These are phyloP conservation scores for Cystobasidiopsis lactophilus DNA, from an alignment of 768 basidiomycete species.

Conservation along the genomic window DNA sequence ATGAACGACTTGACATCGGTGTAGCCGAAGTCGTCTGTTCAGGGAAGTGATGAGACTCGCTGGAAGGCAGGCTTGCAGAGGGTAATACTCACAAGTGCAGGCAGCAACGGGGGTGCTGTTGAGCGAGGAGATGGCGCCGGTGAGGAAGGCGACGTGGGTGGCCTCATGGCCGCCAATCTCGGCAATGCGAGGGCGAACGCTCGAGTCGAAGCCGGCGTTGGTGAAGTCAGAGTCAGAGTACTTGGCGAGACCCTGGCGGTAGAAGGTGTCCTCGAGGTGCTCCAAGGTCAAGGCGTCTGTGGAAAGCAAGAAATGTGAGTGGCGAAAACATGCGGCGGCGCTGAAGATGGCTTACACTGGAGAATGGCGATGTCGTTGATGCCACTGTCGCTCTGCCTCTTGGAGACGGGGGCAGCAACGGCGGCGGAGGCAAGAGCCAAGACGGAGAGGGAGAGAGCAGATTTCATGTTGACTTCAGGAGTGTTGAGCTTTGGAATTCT, in stretches of 20 bases:
- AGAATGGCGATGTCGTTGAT: neutral
- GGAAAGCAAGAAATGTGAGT: neutral
- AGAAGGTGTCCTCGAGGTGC: slow-evolving; percentile 24
- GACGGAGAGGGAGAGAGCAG: neutral
- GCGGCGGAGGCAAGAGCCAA: neutral
- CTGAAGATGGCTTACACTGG: neutral
- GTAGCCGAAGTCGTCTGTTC: slow-evolving; percentile 35
- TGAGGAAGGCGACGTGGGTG: slow-evolving; percentile 35
- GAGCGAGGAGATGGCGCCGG: slow-evolving; percentile 25
- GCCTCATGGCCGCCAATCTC: slow-evolving; percentile 38
- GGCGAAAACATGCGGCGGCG: neutral
- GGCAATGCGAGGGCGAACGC: slow-evolving; percentile 32
- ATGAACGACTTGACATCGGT: slow-evolving; percentile 32
- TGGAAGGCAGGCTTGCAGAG: neutral
- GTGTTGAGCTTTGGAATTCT: neutral
- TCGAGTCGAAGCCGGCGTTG: slow-evolving; percentile 26
- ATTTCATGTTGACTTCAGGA: slow-evolving; percentile 1
- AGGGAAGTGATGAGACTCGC: neutral
- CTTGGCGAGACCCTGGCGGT: slow-evolving; percentile 22
- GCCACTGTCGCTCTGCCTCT: neutral
- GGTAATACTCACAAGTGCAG: neutral
- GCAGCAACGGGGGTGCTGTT: slow-evolving; percentile 33
- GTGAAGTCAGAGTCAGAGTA: slow-evolving; percentile 33
- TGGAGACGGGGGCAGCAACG: neutral
- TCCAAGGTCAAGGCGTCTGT: slow-evolving; percentile 16